Conservation (phyloP, 805 yeast species). For the Candida methanosorbosa region DNA sequence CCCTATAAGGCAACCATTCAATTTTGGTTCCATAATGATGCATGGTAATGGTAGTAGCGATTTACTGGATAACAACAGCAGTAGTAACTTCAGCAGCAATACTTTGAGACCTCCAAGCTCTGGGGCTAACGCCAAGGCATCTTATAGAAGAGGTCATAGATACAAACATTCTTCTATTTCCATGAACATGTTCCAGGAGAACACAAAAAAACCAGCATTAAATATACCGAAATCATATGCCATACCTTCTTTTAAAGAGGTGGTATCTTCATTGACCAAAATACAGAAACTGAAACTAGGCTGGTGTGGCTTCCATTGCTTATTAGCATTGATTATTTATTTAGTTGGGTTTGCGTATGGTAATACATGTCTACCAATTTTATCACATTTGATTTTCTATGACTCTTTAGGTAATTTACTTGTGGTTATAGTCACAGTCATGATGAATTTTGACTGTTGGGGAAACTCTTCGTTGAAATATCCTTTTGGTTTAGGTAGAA, state of each 20-base stretch:
- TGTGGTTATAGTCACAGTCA: constrained; percentile 62
- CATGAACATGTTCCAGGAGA: constrained; percentile 87
- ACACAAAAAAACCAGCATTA: constrained; percentile 43
- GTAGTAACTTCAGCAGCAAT: constrained; percentile 14
- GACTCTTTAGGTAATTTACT: constrained; percentile 74
- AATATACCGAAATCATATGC: constrained; percentile 58
- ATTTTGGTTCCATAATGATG: constrained; percentile 46
- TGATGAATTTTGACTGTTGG: constrained; percentile 94
- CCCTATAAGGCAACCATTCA: constrained; percentile 45
- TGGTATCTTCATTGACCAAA: constrained; percentile 46
- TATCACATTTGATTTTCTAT: constrained; percentile 82
- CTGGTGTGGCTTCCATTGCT: constrained; percentile 53
- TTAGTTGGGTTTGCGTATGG: constrained; percentile 48
- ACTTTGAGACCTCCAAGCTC: constrained; percentile 5
- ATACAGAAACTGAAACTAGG: constrained; percentile 49
- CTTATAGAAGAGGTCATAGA: constrained; percentile 87
- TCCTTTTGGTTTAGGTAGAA: constrained; percentile 91
- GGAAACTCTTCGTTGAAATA: constrained; percentile 67
- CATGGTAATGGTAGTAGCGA: constrained; percentile 16
- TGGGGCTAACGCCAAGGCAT: constrained; percentile 32
- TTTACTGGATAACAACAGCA: background rate
- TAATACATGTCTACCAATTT: constrained; percentile 56
- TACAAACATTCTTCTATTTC: constrained; percentile 95
- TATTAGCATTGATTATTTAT: constrained; percentile 48
- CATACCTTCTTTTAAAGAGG: constrained; percentile 63